Percentiles rank a stretch among this genome's conserved stretches.
These are phyloP conservation scores for Letharia columbiana DNA, from an alignment of 495 filamentous ascomycete species.

Conservation along the genomic window DNA sequence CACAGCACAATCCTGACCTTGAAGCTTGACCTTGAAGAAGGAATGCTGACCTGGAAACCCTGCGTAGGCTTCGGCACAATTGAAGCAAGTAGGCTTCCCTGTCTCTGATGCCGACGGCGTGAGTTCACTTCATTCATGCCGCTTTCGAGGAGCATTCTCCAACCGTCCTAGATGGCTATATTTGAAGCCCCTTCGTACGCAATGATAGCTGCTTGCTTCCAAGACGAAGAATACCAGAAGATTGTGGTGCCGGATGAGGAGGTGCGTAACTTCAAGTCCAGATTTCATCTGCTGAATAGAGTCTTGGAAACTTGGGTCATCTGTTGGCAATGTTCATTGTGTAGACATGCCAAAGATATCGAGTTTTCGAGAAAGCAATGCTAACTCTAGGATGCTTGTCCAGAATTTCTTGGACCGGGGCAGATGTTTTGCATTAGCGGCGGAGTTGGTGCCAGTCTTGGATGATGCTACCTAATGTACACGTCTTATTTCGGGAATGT, in stretches of 20 bases:
- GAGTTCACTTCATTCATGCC: background rate
- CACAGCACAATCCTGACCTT: background rate
- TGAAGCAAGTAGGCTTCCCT: conserved; percentile 10
- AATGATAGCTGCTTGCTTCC: conserved; percentile 11
- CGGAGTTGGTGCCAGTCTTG: conserved; percentile 8
- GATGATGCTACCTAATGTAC: background rate
- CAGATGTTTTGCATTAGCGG: conserved; percentile 2
- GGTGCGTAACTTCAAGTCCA: background rate
- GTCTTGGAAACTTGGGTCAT: background rate
- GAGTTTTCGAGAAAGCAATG: background rate
- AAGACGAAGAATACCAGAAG: conserved; percentile 12
- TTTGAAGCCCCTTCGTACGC: conserved; percentile 15
- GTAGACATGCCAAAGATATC: background rate
- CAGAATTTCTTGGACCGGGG: conserved; percentile 12
- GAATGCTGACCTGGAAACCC: background rate
- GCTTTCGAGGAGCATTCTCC: background rate
- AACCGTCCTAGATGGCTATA: conserved; percentile 12
- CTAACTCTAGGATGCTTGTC: background rate
- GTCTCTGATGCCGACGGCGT: background rate
- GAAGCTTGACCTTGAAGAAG: background rate
- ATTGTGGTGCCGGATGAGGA: conserved; percentile 12
- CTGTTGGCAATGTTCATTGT: background rate
- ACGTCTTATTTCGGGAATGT: conserved; percentile 16
- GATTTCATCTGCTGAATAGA: background rate
- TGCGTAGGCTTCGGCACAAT: background rate